Conservation (phyloP, 2,329 filamentous ascomycete species). For the Pyrenophora seminiperda region DNA sequence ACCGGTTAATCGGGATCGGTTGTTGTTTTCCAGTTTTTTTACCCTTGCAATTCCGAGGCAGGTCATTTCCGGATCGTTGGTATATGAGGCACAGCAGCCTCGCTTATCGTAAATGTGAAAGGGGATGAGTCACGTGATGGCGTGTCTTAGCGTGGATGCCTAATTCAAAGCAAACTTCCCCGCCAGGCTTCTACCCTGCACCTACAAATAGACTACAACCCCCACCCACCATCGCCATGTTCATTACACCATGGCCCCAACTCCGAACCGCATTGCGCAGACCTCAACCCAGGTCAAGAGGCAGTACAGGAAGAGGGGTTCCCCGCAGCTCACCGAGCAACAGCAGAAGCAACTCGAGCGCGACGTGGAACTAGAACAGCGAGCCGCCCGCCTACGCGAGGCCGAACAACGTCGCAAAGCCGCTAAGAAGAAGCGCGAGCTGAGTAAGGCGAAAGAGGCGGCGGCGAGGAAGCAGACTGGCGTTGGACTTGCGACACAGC, state of each 20-base stretch:
- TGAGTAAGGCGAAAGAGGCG: slow-evolving; percentile 40
- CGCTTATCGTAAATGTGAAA: neutral
- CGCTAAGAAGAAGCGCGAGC: slow-evolving; percentile 39
- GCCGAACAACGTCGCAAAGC: slow-evolving; percentile 37
- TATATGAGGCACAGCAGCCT: neutral
- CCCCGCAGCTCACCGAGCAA: slow-evolving; percentile 28
- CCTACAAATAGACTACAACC: neutral
- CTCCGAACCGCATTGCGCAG: slow-evolving; percentile 36
- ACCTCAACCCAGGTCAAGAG: slow-evolving; percentile 45
- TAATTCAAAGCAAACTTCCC: slow-evolving; percentile 2
- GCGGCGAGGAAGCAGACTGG: slow-evolving; percentile 37
- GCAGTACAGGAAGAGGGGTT: slow-evolving; percentile 40
- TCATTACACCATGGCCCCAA: slow-evolving; percentile 29
- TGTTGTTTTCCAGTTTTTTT: too few species aligned
- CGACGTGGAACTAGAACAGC: slow-evolving; percentile 37
- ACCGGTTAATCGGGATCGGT: too few species aligned
- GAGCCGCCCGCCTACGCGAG: slow-evolving; percentile 41
- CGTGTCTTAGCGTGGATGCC: slow-evolving; percentile 14
- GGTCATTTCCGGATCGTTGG: too few species aligned
- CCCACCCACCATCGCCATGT: slow-evolving; percentile 12
- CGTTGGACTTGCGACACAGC: slow-evolving; percentile 46
- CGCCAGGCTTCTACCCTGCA: slow-evolving; percentile 7
- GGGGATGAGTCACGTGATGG: slow-evolving; percentile 2
- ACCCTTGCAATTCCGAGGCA: too few species aligned
- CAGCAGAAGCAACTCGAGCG: slow-evolving; percentile 42